A percentile compares a stretch with the other conserved stretches of the same genome.
phyloP scores from a whole-genome alignment of 83 land plant species.

The Thuja plicata region DNA sequence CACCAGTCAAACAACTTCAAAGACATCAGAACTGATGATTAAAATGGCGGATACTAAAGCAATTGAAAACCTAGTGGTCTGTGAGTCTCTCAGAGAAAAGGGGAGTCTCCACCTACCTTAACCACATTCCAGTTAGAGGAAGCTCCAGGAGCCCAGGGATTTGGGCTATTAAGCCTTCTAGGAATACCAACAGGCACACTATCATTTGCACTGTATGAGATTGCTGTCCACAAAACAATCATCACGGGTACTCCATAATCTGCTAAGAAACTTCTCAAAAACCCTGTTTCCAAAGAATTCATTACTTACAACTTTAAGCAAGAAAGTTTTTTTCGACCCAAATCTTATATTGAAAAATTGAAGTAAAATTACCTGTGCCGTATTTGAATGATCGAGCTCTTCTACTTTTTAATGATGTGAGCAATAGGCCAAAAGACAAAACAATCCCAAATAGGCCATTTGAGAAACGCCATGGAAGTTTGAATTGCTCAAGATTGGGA shows the following conservation, averaged over 20 bases:
- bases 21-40: background rate
- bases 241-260: slow-evolving; percentile 20
- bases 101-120: background rate
- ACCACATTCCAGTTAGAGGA: slow-evolving; percentile 6
- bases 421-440: slow-evolving; percentile 9
- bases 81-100: background rate
- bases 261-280: slow-evolving; percentile 7
- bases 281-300: background rate
- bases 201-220: slow-evolving; percentile 11
- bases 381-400: background rate
- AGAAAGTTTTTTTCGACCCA: no score
- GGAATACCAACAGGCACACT: slow-evolving; percentile 14
- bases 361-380: slow-evolving; percentile 4
- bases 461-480: slow-evolving; percentile 11
- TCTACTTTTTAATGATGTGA: slow-evolving; percentile 16
- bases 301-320: no score
- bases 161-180: slow-evolving; percentile 12
- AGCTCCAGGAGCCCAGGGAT: slow-evolving; percentile 17
- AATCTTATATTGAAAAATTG: background rate
- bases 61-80: background rate
- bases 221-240: slow-evolving; percentile 15
- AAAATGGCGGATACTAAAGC: background rate
- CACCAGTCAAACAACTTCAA: background rate
- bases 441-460: slow-evolving; percentile 7
- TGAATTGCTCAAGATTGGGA: background rate